Base-by-base conservation (phyloP, 768 basidiomycete species). In the Gloeopeniophorella convolvens region DNA sequence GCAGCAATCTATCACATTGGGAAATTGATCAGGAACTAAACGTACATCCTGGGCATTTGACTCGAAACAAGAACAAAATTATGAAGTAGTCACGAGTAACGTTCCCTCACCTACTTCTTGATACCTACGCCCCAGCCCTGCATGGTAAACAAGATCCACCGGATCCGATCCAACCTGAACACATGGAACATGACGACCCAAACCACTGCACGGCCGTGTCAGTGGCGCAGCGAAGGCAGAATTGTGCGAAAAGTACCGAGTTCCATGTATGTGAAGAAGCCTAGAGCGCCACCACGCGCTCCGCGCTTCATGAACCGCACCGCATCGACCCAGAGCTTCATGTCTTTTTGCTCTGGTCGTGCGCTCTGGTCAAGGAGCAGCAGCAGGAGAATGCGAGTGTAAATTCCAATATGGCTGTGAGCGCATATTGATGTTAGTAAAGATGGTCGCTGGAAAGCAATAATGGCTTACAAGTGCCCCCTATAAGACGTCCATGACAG, bases 221-320 rank as follows among this genome's bases (percentile, higher is more conserved):
- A 28, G 12, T 3, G 33, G n/a, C n/a, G n/a, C n/a, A 21, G 9
- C 10, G 1, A 3, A 20, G 16, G 39, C 16, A 5, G 6, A 28
- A 20, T 31, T 35, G 24, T 8, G 8, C 8, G 30, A 28, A 26
- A 18, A 24, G 55, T 49, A 77, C 75, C 73, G 27, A 77, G 69
- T 49, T 79, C 78, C 63, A 73, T 70, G 58, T 77, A 78, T 5
- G 77, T 79, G 66, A 79, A 80, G 69, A 79, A 78, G 1, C 72
- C 69, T 0, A 80, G 63, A 0, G 74, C 72, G 12, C 75, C 72
- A 6, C 71, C 70, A 0, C 67, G 66, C 1, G 75, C 73, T 42
- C 74, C 73, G 16, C 67, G 65, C 64, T 79, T 78, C 60, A 79
- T 56, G 61, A 72, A 78, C 16, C 73, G 68, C 24, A 77, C 62